phyloP scores from a whole-genome alignment of 129 eudicot genomes.

The Scalesia atractyloides region DNA sequence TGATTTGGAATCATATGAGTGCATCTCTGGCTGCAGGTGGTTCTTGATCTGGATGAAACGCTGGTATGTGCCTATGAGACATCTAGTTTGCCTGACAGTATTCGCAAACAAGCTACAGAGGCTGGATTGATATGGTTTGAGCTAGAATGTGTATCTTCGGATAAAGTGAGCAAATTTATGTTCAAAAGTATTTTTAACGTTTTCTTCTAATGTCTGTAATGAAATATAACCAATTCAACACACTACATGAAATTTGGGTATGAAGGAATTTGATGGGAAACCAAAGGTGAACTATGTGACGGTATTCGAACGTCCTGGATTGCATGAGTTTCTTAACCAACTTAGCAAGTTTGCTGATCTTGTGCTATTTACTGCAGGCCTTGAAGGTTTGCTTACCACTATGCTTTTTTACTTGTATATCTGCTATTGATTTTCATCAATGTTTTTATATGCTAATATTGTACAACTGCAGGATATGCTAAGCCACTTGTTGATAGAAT shows the following conservation, averaged over 20 bases:
- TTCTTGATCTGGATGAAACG: conserved; percentile 98
- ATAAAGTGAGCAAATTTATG: conserved; percentile 49
- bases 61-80: conserved; percentile 96
- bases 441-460: conserved; percentile 26
- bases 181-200: neutral
- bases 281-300: conserved; percentile 95
- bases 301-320: conserved; percentile 98
- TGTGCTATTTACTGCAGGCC: conserved; percentile 95
- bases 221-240: conserved; percentile 16
- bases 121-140: conserved; percentile 98
- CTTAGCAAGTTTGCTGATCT: conserved; percentile 92
- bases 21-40: conserved; percentile 67
- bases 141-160: conserved; percentile 89
- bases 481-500: conserved; percentile 97
- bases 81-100: conserved; percentile 77
- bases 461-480: conserved; percentile 75
- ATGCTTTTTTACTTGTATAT: conserved; percentile 17
- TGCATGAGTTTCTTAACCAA: conserved; percentile 76
- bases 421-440: conserved; percentile 8
- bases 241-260: conserved; percentile 19
- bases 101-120: conserved; percentile 84
- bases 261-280: conserved; percentile 83
- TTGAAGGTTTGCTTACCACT: conserved; percentile 68
- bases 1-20: conserved; percentile 8
- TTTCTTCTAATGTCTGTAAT: neutral